phyloP scores from a whole-genome alignment of 228 moss, liverwort and hornwort genomes.

The Sphagnum fallax region DNA sequence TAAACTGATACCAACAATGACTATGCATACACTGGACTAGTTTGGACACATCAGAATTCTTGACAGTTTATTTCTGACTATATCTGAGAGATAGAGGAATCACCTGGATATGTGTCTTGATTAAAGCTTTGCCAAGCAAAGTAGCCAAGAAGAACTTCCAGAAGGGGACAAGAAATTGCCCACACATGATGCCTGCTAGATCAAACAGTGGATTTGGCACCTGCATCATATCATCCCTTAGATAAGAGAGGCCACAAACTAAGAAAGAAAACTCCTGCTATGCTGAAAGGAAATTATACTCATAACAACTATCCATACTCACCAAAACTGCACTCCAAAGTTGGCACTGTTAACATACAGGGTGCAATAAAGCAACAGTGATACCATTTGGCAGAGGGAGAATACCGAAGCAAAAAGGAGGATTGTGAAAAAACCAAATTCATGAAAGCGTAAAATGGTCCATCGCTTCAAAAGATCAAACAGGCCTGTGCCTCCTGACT shows the following conservation, averaged over 20 bases:
- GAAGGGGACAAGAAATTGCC: conserved; percentile 92
- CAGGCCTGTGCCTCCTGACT: conserved; percentile 31
- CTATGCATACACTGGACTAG: too few species aligned
- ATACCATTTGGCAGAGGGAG: background rate
- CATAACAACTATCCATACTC: too few species aligned
- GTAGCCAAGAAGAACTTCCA: conserved; percentile 99
- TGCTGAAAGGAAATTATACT: too few species aligned
- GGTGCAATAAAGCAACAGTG: too few species aligned
- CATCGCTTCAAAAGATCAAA: conserved; percentile 72
- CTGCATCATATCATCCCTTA: conserved; percentile 14
- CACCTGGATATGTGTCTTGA: conserved; percentile 90
- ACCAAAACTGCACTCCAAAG: too few species aligned
- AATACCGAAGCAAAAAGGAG: conserved; percentile 65
- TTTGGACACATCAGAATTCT: too few species aligned
- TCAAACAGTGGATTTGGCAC: conserved; percentile 97
- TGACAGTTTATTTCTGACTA: too few species aligned
- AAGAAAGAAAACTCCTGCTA: too few species aligned
- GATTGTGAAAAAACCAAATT: conserved; percentile 70
- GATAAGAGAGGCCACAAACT: too few species aligned
- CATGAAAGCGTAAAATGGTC: conserved; percentile 52
- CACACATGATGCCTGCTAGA: conserved; percentile 90
- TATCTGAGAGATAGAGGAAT: too few species aligned
- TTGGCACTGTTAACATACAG: too few species aligned
- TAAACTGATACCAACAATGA: too few species aligned
- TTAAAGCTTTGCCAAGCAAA: conserved; percentile 81